Evolutionary conservation across 768 basidiomycete species (phyloP).

Genomic region (Amyloporia xantha): DNA sequence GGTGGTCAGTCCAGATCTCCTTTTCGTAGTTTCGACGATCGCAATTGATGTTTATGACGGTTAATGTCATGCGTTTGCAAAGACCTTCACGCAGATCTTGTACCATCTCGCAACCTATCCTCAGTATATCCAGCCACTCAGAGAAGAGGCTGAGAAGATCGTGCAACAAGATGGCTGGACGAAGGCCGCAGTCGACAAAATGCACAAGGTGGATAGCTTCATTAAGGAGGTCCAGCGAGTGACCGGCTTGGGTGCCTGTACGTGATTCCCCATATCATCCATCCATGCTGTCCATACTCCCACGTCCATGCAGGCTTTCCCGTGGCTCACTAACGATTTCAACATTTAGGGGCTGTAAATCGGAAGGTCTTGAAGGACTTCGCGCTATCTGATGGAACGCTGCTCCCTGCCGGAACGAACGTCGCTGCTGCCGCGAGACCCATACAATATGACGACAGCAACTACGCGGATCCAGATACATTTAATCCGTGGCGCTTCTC

Average conservation of each 20-base stretch:
- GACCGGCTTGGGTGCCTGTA: conserved; percentile 3
- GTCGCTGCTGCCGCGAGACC: conserved; percentile 10
- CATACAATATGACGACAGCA: conserved; percentile 17
- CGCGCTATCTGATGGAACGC: conserved; percentile 16
- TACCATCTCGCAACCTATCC: conserved; percentile 25
- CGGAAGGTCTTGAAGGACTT: conserved; percentile 11
- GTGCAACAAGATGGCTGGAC: conserved; percentile 25
- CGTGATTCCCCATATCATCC: not conserved
- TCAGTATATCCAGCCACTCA: conserved; percentile 21
- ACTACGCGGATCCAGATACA: conserved; percentile 17
- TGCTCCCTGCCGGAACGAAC: conserved; percentile 17
- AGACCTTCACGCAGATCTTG: conserved; percentile 23
- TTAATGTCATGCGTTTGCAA: not conserved
- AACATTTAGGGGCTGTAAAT: conserved; percentile 6
- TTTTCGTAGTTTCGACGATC: conserved; percentile 4
- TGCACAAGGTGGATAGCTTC: conserved; percentile 29
- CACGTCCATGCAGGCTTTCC: no score
- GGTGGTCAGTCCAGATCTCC: no score
- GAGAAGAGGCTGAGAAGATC: conserved; percentile 26
- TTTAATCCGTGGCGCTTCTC: conserved; percentile 23
- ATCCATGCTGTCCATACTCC: not conserved
- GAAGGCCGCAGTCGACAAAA: conserved; percentile 20
- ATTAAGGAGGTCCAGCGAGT: conserved; percentile 22
- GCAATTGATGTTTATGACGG: not conserved
- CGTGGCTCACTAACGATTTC: no score